phyloP scores from a whole-genome alignment of 2,329 filamentous ascomycete genomes.

The Tolypocladium ovalisporum region DNA sequence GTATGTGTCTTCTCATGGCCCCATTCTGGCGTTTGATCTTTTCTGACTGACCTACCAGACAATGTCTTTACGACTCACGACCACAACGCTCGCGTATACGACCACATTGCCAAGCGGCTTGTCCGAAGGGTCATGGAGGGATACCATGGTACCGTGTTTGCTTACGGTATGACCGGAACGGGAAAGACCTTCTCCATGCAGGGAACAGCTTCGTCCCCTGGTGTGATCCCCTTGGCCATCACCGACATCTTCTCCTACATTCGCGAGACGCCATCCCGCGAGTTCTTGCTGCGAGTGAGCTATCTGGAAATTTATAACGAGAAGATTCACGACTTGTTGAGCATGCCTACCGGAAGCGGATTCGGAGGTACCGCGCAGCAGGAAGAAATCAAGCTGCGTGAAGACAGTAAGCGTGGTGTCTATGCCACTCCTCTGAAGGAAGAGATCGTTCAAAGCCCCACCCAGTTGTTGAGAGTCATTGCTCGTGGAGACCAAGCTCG shows the following conservation, averaged over 20 bases:
- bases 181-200: slow-evolving; percentile 99
- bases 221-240: slow-evolving; percentile 93
- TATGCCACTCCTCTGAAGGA: slow-evolving; percentile 95
- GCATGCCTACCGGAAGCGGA: slow-evolving; percentile 52
- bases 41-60: slow-evolving; percentile 43
- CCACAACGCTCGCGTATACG: slow-evolving; percentile 90
- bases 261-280: slow-evolving; percentile 85
- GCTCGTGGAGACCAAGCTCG: slow-evolving; percentile 86
- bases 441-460: slow-evolving; percentile 96
- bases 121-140: slow-evolving; percentile 98
- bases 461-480: slow-evolving; percentile 88
- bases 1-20: slow-evolving; percentile 35
- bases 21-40: background rate
- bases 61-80: slow-evolving; percentile 94
- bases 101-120: slow-evolving; percentile 83
- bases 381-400: slow-evolving; percentile 93
- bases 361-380: slow-evolving; percentile 45
- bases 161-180: slow-evolving; percentile 97
- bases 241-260: slow-evolving; percentile 99
- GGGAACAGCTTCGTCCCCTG: slow-evolving; percentile 86
- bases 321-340: slow-evolving; percentile 87
- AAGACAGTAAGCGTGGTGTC: slow-evolving; percentile 92
- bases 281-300: slow-evolving; percentile 90
- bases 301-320: slow-evolving; percentile 99
- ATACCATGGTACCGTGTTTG: slow-evolving; percentile 96